Evolutionary conservation across 139 green algal genomes (phyloP).

Genomic region (Micractinium sp.): DNA sequence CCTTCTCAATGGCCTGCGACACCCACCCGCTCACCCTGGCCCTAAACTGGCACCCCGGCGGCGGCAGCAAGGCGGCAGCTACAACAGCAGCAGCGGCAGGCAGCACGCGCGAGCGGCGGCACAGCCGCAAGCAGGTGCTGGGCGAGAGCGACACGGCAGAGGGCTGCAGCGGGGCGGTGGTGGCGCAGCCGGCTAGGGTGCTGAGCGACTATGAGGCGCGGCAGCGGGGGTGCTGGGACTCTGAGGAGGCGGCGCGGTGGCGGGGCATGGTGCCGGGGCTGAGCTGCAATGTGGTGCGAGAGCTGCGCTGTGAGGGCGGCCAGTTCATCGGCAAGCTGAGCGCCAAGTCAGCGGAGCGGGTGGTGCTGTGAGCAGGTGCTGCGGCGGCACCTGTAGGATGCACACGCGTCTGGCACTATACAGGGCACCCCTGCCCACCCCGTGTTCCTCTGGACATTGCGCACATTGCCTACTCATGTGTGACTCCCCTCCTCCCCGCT

Average conservation of each 20-base stretch:
- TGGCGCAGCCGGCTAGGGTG: not conserved
- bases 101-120: not conserved
- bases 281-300: conserved; percentile 30
- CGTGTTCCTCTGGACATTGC: no score
- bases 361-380: conserved; percentile 8
- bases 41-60: conserved; percentile 43
- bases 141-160: not conserved
- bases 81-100: not conserved
- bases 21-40: conserved; percentile 36
- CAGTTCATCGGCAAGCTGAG: conserved; percentile 11
- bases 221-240: conserved; percentile 33
- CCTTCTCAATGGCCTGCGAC: conserved; percentile 33
- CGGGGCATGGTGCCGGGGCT: not conserved
- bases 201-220: conserved; percentile 23
- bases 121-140: not conserved
- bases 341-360: conserved; percentile 18
- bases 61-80: not conserved
- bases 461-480: no score
- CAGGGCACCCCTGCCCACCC: no score
- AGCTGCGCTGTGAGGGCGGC: conserved; percentile 32
- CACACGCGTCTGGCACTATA: no score
- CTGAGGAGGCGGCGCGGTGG: conserved; percentile 38
- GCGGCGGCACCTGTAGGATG: no score
- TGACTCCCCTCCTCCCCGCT: no score
- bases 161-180: not conserved